Evolutionary conservation across 176 grass and related monocot species (phyloP), one percentile per base, ranked within the genome.

Genomic region (Hyparrhenia diplandra): DNA sequence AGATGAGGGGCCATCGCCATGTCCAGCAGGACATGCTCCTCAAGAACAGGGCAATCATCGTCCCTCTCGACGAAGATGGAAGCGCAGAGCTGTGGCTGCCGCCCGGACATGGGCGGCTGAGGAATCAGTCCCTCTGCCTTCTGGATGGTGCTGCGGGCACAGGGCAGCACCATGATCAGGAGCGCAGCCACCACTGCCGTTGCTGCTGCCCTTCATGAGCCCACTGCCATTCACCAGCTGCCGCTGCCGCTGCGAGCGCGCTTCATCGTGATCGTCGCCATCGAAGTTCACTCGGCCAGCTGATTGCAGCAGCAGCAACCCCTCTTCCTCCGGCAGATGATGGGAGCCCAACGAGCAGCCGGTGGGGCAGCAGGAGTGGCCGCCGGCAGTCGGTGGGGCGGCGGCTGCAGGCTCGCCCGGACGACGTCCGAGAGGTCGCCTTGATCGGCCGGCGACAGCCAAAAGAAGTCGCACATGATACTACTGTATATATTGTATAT

Each of bases 381-480:
- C 2, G 30, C 4, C n/a, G 45, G 45, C 30, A 6, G 70, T 24
- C 27, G 40, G 6, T 27, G 76, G 17, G 23, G 47, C 30, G 27
- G 31, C 24, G 27, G 65, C 46, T 80, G 82, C 46, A 89, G 77
- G 64, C 87, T 85, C 13, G 86, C 76, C 2, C 89, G 71, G 12
- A 97, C 87, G 3, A 94, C 60, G 29, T 94, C 92, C 0, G 86
- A 94, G 76, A 94, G 92, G 41, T 91, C 92, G 71, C 92, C 92
- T 86, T 91, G 88, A 10, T 90, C 92, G 67, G 75, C 76, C 58
- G 81, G 64, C 54, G 85, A 87, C 65, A 61, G 51, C 95, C 92
- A 98, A 46, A 94, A 98, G 59, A 81, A 89, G 89, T 98, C 95
- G 24, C 95, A 86, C 95, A 94, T 94, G 83, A 51, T 25, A n/a